Percentiles rank a stretch among this genome's conserved stretches.
phyloP scores from a whole-genome alignment of 2,329 filamentous ascomycete genomes.

The Cryphonectria radicalis region DNA sequence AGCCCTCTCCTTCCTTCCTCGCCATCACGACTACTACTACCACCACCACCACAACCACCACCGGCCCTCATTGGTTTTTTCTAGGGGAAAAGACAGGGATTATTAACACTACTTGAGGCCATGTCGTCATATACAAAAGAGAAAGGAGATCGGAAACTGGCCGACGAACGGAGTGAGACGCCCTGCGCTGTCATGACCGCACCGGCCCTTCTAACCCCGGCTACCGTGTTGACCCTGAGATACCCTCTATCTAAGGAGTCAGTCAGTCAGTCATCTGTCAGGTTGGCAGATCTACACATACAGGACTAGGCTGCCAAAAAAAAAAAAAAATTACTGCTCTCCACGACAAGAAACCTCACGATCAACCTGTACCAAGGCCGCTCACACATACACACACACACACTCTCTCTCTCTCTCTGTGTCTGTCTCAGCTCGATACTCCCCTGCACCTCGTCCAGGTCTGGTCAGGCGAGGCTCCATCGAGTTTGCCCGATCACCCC shows the following conservation, averaged over 20 bases:
- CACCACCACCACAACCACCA: too few species aligned
- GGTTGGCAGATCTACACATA: not conserved
- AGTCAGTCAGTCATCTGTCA: not conserved
- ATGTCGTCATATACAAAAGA: not conserved
- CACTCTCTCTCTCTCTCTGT: too few species aligned
- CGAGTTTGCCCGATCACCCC: not conserved
- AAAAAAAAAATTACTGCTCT: too few species aligned
- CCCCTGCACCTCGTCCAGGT: not conserved
- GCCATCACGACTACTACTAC: not conserved
- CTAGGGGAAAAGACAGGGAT: not conserved
- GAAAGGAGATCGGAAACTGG: not conserved
- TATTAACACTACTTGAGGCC: not conserved
- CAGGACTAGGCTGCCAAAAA: not conserved
- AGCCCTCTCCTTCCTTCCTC: not conserved
- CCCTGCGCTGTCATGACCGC: not conserved
- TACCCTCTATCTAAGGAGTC: not conserved
- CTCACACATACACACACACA: too few species aligned
- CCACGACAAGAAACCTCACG: not conserved
- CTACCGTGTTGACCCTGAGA: not conserved
- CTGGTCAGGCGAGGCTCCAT: not conserved
- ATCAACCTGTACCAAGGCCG: too few species aligned
- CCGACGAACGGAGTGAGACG: not conserved
- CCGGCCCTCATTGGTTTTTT: not conserved
- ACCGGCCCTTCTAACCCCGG: not conserved
- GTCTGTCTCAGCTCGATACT: not conserved